Conservation (phyloP, 2,329 filamentous ascomycete genomes). For the Hypocreales sp. region DNA sequence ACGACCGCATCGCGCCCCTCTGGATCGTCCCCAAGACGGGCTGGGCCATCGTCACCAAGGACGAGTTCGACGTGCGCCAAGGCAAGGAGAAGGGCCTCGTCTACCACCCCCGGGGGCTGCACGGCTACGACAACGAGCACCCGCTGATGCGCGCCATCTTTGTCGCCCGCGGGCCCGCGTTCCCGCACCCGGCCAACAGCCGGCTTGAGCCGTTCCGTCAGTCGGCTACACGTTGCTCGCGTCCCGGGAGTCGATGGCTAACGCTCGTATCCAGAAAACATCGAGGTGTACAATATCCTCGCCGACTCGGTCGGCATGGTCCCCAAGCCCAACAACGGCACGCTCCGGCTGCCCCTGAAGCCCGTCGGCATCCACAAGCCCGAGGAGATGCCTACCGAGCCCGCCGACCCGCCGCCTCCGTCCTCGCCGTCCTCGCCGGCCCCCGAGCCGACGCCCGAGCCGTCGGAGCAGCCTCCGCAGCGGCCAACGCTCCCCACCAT, state of each 20-base stretch:
- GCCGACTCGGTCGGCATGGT: conserved; percentile 70
- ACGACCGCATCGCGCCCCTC: conserved; percentile 78
- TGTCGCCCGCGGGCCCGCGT: conserved; percentile 79
- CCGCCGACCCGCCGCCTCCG: conserved; percentile 36
- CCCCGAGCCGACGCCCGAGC: neutral
- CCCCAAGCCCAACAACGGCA: conserved; percentile 76
- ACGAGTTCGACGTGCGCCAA: conserved; percentile 58
- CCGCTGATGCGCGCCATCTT: conserved; percentile 96
- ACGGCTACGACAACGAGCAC: conserved; percentile 91
- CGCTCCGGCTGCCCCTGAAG: conserved; percentile 55
- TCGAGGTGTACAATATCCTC: conserved; percentile 85
- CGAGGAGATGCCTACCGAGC: conserved; percentile 30
- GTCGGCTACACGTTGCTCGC: conserved; percentile 19
- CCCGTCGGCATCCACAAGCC: conserved; percentile 46
- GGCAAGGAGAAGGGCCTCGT: conserved; percentile 46
- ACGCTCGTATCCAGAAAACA: conserved; percentile 51
- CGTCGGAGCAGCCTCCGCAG: conserved; percentile 7
- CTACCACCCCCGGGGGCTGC: conserved; percentile 72
- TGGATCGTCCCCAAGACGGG: conserved; percentile 90
- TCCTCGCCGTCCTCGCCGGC: too few relatives aligned
- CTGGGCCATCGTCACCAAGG: conserved; percentile 75
- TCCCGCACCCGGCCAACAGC: conserved; percentile 72
- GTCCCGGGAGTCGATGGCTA: too few relatives aligned
- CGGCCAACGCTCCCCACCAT: conserved; percentile 1
- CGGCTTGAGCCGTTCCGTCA: conserved; percentile 69